Evolutionary conservation across 495 filamentous ascomycete genomes (phyloP), one percentile per base, ranked within the genome.

Genomic region (Friedmanniomyces simplex): DNA sequence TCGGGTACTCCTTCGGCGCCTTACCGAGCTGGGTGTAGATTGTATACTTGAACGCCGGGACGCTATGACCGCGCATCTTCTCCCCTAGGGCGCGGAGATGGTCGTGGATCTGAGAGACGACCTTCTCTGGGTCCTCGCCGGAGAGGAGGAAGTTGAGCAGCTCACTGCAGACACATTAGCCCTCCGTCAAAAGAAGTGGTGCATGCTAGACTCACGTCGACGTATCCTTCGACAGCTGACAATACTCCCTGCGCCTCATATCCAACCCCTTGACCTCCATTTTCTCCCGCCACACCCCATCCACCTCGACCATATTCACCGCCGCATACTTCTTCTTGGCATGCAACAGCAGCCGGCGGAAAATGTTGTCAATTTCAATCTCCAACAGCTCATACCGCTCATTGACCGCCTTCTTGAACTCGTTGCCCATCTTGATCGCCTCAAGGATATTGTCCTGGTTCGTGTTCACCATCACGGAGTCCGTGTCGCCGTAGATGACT

Each of bases 251-350:
- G 62, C 93, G 79, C 71, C 85, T 87, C 94, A 98, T 97, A 69
- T 98, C 93, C 41, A 98, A 77, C 72, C 93, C 93, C 73, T 98
- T 98, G 67, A 98, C 91, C 68, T 98, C 93, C 70, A 96, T 84
- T 71, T 93, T 94, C 64, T 96, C 93, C 46, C 91, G 74, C 58
- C 81, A 91, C 68, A 95, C 95, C 63, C 91, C 93, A 64, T 91
- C 85, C 20, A 86, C 73, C 66, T 96, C 87, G 18, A 91, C 81
- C 69, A 96, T 82, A 68, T 96, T 97, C 71, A 97, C 87, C 41
- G 93, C 93, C 14, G 93, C 93, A 68, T 98, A 98, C 77, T 98
- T 98, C 79, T 98, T 98, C 78, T 98, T 98, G 39, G 94, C 91
- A 69, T 96, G 93, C 36, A 98, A 76, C 30, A 98, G 74, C 47